Percentiles rank a stretch among this genome's conserved stretches.
These are phyloP conservation scores for Didymellaceae sp. DNA, from an alignment of 2,329 filamentous ascomycete genomes.

Conservation along the genomic window DNA sequence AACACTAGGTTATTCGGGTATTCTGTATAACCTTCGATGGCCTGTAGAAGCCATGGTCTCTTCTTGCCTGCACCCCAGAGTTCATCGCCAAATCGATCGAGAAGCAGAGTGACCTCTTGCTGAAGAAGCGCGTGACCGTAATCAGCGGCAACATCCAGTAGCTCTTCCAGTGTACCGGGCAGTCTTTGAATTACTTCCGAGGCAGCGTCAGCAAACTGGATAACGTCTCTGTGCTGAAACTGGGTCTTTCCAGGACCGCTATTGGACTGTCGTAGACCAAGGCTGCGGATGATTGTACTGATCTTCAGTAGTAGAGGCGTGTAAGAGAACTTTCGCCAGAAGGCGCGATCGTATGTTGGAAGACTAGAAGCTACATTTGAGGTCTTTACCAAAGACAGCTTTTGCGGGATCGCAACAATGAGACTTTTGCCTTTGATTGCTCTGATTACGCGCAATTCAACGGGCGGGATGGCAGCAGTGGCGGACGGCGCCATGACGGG, in stretches of 20 bases:
- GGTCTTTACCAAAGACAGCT: background rate
- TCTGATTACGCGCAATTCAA: background rate
- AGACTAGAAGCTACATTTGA: background rate
- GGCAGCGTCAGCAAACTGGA: slow-evolving; percentile 7
- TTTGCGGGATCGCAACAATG: slow-evolving; percentile 1
- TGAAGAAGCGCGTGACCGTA: background rate
- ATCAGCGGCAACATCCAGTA: slow-evolving; percentile 2
- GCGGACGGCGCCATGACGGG: background rate
- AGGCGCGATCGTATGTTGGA: slow-evolving; percentile 1
- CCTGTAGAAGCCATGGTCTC: slow-evolving; percentile 7
- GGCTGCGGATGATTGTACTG: background rate
- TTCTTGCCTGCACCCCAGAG: slow-evolving; percentile 2
- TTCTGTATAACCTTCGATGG: background rate
- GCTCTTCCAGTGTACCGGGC: background rate
- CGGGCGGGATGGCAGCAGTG: background rate
- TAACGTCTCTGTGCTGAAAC: background rate
- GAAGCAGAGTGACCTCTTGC: background rate
- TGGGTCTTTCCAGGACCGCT: background rate
- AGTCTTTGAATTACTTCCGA: background rate
- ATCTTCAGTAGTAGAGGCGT: background rate
- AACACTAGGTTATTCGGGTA: slow-evolving; percentile 6
- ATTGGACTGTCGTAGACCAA: slow-evolving; percentile 13
- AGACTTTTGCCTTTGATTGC: background rate
- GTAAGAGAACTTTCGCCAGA: background rate
- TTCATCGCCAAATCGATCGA: background rate